These are phyloP conservation scores for Tilletia walkeri DNA, from an alignment of 1,284 basidiomycete genomes.

Conservation along the genomic window DNA sequence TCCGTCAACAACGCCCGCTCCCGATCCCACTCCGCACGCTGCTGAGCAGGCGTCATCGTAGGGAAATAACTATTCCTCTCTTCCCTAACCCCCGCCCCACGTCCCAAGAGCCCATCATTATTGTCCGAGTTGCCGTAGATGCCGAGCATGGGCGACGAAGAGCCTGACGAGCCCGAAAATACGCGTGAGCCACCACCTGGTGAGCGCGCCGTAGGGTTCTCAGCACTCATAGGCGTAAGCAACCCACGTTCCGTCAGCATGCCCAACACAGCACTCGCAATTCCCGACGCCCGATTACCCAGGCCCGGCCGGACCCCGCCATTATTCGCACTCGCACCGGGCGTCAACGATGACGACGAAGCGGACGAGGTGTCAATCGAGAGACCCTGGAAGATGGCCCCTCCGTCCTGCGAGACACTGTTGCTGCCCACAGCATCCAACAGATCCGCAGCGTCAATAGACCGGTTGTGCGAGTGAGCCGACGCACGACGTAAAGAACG, in stretches of 20 bases:
- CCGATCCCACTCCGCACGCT: conserved; percentile 15
- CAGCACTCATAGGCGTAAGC: conserved; percentile 26
- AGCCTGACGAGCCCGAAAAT: background rate
- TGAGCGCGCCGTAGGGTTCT: background rate
- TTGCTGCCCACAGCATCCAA: conserved; percentile 8
- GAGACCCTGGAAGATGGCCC: background rate
- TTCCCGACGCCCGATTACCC: conserved; percentile 28
- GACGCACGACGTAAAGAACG: background rate
- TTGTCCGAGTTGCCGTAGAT: too few relatives aligned
- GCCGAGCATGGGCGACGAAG: too few relatives aligned
- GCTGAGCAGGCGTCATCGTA: conserved; percentile 14
- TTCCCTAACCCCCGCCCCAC: background rate
- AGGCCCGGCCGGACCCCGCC: background rate
- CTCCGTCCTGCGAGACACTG: conserved; percentile 6
- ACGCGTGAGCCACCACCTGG: background rate
- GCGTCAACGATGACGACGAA: background rate
- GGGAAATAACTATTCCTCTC: conserved; percentile 12
- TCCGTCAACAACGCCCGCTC: conserved; percentile 14
- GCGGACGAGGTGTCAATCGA: too few relatives aligned
- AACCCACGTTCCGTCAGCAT: conserved; percentile 41
- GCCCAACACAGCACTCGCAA: conserved; percentile 45
- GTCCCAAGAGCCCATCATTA: too few relatives aligned
- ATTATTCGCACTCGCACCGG: background rate
- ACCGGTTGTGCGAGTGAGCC: background rate
- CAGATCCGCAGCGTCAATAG: conserved; percentile 7